phyloP scores from a whole-genome alignment of 2,329 filamentous ascomycete genomes.

The Apiospora arundinis region DNA sequence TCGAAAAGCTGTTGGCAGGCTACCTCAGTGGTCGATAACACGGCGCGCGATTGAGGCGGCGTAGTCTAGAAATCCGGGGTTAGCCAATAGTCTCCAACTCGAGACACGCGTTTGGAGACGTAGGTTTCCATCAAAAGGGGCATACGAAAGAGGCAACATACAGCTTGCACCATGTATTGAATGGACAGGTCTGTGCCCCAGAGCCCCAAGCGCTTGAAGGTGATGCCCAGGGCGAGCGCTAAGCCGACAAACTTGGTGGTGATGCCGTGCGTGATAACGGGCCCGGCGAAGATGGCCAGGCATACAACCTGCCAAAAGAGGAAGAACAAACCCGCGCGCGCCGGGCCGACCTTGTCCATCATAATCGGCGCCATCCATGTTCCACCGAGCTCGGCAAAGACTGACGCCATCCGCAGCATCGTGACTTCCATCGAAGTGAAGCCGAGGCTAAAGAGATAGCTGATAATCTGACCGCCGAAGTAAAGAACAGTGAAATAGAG shows the following conservation, averaged over 20 bases:
- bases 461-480: constrained; percentile 14
- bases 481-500: constrained; percentile 17
- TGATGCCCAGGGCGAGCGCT: constrained; percentile 6
- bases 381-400: constrained; percentile 5
- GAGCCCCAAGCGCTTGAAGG: constrained; percentile 4
- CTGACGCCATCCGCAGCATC: constrained; percentile 3
- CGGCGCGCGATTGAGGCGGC: constrained; percentile 3
- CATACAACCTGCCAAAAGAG: constrained; percentile 3
- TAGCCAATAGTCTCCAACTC: background rate
- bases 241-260: constrained; percentile 3
- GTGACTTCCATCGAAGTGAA: constrained; percentile 13
- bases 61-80: background rate
- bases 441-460: constrained; percentile 15
- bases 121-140: background rate
- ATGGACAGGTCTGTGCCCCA: constrained; percentile 11
- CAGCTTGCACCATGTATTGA: constrained; percentile 11
- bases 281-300: constrained; percentile 1
- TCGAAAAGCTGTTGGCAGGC: constrained; percentile 10
- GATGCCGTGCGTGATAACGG: background rate
- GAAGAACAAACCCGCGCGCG: constrained; percentile 16
- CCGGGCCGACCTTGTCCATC: constrained; percentile 15
- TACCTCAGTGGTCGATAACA: constrained; percentile 4
- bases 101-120: background rate
- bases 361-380: background rate
- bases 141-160: background rate